phyloP scores from a whole-genome alignment of 163 green algal species.

The Chloromonas sp. region DNA sequence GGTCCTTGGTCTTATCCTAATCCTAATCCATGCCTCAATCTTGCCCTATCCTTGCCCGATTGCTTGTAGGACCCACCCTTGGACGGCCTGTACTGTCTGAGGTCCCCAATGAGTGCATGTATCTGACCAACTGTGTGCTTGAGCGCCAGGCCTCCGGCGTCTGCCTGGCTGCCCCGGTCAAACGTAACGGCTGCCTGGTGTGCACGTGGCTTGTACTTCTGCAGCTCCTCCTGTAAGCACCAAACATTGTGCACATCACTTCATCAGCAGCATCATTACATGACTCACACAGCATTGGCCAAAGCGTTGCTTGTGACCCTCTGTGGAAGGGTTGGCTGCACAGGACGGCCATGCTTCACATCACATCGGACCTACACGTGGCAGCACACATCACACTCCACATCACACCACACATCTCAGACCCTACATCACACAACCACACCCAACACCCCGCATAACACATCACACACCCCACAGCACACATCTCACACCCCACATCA shows the following conservation, averaged over 20 bases:
- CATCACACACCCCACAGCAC: neutral
- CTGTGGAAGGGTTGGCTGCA: too few species aligned
- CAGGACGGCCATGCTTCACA: too few species aligned
- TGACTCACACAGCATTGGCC: neutral
- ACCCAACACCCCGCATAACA: neutral
- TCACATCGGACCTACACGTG: too few species aligned
- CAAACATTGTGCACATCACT: neutral
- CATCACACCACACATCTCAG: too few species aligned
- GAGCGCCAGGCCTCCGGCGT: conserved; percentile 3
- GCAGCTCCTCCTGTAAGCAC: conserved; percentile 6
- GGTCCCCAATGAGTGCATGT: conserved; percentile 6
- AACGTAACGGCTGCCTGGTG: neutral
- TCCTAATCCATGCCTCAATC: too few species aligned
- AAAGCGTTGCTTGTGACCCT: too few species aligned
- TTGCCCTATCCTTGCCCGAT: too few species aligned
- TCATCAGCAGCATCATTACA: neutral
- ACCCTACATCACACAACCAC: too few species aligned
- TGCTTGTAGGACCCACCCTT: neutral
- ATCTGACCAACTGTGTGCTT: conserved; percentile 14
- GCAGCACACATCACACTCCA: too few species aligned
- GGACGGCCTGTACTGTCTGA: conserved; percentile 12
- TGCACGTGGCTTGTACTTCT: conserved; percentile 17
- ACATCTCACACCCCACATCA: neutral
- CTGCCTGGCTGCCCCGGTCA: conserved; percentile 2
- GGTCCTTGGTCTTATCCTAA: too few species aligned